Evolutionary conservation across 2,329 filamentous ascomycete genomes (phyloP).

Genomic region (Xylaria sp.): DNA sequence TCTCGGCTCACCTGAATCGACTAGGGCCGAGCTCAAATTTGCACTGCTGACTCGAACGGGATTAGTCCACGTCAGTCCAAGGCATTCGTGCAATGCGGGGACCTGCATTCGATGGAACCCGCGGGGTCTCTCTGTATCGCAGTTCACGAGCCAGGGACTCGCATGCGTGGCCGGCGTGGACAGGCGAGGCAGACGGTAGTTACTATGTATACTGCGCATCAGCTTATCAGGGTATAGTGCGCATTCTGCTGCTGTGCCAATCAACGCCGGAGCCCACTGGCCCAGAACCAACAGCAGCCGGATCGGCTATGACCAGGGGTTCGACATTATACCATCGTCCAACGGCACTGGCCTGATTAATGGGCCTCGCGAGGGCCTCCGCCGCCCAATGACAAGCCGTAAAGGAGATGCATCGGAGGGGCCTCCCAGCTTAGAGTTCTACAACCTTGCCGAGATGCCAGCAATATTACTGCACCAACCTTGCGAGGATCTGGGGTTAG

Average conservation of each 20-base stretch:
- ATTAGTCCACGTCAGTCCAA: slow-evolving; percentile 32
- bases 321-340: slow-evolving; percentile 20
- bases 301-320: slow-evolving; percentile 21
- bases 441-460: slow-evolving; percentile 21
- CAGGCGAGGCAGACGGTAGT: not conserved
- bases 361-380: slow-evolving; percentile 10
- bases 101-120: slow-evolving; percentile 31
- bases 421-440: slow-evolving; percentile 21
- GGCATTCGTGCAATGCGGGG: slow-evolving; percentile 33
- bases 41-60: slow-evolving; percentile 30
- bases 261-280: slow-evolving; percentile 10
- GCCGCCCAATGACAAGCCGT: slow-evolving; percentile 20
- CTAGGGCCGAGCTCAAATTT: slow-evolving; percentile 31
- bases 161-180: slow-evolving; percentile 12
- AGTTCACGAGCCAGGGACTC: slow-evolving; percentile 7
- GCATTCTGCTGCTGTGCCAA: slow-evolving; percentile 6
- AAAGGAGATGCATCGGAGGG: slow-evolving; percentile 5
- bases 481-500: slow-evolving; percentile 29
- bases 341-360: slow-evolving; percentile 20
- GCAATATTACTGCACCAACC: slow-evolving; percentile 25
- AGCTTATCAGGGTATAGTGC: slow-evolving; percentile 22
- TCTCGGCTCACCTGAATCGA: slow-evolving; percentile 36
- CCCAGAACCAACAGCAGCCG: slow-evolving; percentile 13
- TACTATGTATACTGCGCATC: slow-evolving; percentile 1
- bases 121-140: slow-evolving; percentile 8